phyloP scores from a whole-genome alignment of 192 early-diverging fungal genomes.

The Obelidium mucronatum region DNA sequence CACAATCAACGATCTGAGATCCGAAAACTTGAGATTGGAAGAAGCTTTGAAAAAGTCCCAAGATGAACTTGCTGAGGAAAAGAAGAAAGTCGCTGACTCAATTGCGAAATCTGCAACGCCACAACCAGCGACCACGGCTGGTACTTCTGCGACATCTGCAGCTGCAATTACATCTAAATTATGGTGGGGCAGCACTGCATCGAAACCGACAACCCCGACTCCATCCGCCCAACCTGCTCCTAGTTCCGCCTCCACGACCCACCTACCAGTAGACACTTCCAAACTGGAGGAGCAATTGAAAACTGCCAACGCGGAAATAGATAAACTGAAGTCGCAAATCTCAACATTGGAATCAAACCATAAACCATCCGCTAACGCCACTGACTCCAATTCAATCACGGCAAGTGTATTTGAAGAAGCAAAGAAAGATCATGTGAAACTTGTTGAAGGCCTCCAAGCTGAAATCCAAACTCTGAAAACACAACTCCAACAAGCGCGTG shows the following conservation, averaged over 20 bases:
- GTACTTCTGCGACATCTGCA: background rate
- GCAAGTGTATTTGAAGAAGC: background rate
- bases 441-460: background rate
- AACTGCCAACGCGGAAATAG: slow-evolving; percentile 33
- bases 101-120: background rate
- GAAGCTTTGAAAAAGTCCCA: slow-evolving; percentile 47
- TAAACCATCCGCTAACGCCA: background rate
- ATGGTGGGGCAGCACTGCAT: slow-evolving; percentile 42
- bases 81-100: slow-evolving; percentile 16
- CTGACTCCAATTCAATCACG: too few relatives aligned
- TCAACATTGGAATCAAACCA: background rate
- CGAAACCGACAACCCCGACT: slow-evolving; percentile 30
- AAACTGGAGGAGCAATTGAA: slow-evolving; percentile 29
- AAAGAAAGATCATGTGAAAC: background rate
- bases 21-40: slow-evolving; percentile 22
- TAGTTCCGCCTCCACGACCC: background rate
- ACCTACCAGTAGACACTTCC: background rate
- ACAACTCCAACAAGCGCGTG: background rate
- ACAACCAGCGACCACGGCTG: background rate
- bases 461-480: slow-evolving; percentile 9
- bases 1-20: slow-evolving; percentile 30
- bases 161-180: slow-evolving; percentile 28
- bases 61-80: slow-evolving; percentile 47
- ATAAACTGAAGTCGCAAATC: slow-evolving; percentile 20
- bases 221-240: background rate